phyloP scores from a whole-genome alignment of 2,329 filamentous ascomycete genomes.

The Penicillium sp. region DNA sequence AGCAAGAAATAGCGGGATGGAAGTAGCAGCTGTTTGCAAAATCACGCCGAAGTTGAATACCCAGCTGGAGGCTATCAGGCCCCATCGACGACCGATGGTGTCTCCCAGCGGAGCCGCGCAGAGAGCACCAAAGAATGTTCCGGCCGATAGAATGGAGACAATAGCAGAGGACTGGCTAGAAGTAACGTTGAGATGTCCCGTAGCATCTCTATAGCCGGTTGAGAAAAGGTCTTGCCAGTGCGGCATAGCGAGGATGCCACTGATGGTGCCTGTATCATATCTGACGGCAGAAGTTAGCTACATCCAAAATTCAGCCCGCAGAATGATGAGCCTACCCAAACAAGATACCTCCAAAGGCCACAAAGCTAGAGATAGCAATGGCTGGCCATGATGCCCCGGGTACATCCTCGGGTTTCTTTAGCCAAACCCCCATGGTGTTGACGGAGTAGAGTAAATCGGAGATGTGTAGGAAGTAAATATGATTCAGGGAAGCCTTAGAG shows the following conservation, averaged over 20 bases:
- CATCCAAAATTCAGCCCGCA: background rate
- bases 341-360: background rate
- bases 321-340: background rate
- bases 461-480: background rate
- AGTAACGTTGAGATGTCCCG: background rate
- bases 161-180: slow-evolving; percentile 42
- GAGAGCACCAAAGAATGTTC: slow-evolving; percentile 63
- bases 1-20: slow-evolving; percentile 42
- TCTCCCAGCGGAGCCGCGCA: slow-evolving; percentile 38
- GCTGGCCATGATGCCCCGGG: background rate
- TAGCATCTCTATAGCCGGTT: background rate
- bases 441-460: background rate
- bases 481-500: background rate
- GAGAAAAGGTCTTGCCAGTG: background rate
- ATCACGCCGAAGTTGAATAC: slow-evolving; percentile 38
- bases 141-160: slow-evolving; percentile 55
- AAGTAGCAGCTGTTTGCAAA: slow-evolving; percentile 33
- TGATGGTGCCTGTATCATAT: background rate
- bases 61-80: slow-evolving; percentile 38
- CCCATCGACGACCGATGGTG: slow-evolving; percentile 38
- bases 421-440: background rate
- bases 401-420: background rate
- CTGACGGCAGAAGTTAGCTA: background rate
- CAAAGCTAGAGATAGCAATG: background rate
- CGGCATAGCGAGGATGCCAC: background rate